phyloP scores from a whole-genome alignment of 106 monocot genomes.

The Iris macrosiphon region DNA sequence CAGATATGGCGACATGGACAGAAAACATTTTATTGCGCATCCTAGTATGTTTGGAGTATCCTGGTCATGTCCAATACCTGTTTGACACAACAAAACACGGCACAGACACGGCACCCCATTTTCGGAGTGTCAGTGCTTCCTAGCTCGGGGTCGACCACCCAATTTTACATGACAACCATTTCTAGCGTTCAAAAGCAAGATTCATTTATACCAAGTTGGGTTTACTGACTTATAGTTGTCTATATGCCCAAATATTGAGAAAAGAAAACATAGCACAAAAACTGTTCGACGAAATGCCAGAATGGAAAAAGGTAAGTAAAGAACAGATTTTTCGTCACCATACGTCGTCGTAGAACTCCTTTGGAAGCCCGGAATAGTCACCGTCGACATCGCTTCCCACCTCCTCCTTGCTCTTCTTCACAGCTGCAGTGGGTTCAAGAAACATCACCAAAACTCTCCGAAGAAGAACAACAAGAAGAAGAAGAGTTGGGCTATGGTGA shows the following conservation, averaged over 20 bases:
- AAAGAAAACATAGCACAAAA: not conserved
- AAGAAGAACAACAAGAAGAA: not conserved
- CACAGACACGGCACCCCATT: no score
- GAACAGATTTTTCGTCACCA: not conserved
- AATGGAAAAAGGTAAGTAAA: not conserved
- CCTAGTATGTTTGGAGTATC: no score
- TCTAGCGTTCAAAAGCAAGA: not conserved
- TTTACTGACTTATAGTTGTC: not conserved
- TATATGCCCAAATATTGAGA: not conserved
- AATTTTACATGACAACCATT: no score
- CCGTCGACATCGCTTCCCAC: not conserved
- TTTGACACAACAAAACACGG: no score
- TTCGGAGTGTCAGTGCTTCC: no score
- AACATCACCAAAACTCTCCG: not conserved
- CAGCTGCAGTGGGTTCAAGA: constrained; percentile 4
- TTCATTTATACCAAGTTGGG: no score
- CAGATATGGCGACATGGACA: no score
- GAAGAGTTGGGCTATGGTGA: not conserved
- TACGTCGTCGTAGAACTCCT: constrained; percentile 50
- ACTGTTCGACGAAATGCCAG: constrained; percentile 19
- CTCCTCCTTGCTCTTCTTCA: constrained; percentile 12
- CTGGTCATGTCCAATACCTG: no score
- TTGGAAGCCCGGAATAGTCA: constrained; percentile 4
- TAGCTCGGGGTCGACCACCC: no score
- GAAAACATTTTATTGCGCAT: no score